Conservation (phyloP, 352 stramenopile species). For the Phytophthora lateralis region DNA sequence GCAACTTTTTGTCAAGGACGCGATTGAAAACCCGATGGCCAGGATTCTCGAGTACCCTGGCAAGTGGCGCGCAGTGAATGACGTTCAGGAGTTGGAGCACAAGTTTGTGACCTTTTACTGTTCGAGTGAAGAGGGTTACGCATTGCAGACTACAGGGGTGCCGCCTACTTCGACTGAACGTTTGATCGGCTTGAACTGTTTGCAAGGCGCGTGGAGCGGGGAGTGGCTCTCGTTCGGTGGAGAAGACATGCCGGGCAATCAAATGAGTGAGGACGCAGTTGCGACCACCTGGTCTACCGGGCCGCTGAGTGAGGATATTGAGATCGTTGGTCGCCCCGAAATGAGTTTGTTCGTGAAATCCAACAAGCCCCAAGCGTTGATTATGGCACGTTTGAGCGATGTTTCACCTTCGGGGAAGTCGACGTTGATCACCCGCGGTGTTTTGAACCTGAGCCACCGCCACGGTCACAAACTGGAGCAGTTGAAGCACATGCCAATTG, state of each 20-base stretch:
- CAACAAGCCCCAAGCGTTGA: conserved; percentile 41
- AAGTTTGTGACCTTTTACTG: conserved; percentile 44
- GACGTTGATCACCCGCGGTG: conserved; percentile 46
- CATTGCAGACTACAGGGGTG: conserved; percentile 7
- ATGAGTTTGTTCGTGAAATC: conserved; percentile 44
- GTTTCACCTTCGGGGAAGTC: conserved; percentile 50
- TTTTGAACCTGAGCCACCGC: conserved; percentile 54
- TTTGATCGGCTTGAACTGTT: conserved; percentile 30
- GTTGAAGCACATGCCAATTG: conserved; percentile 40
- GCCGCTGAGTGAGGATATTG: conserved; percentile 22
- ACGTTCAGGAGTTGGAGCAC: conserved; percentile 39
- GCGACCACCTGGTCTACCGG: conserved; percentile 39
- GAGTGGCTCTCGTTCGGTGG: conserved; percentile 62
- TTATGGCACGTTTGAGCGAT: conserved; percentile 50
- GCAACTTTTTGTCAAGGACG: conserved; percentile 55
- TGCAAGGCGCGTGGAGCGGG: conserved; percentile 55
- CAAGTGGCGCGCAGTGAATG: conserved; percentile 43
- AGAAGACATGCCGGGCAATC: conserved; percentile 53
- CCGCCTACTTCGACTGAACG: conserved; percentile 15
- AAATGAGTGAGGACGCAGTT: conserved; percentile 42
- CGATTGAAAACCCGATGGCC: conserved; percentile 36
- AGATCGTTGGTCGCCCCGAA: conserved; percentile 50
- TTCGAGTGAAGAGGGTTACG: conserved; percentile 12
- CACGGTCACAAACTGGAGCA: conserved; percentile 38
- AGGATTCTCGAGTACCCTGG: conserved; percentile 50